phyloP scores from a whole-genome alignment of 2,329 filamentous ascomycete genomes.

The Juglanconis juglandina region DNA sequence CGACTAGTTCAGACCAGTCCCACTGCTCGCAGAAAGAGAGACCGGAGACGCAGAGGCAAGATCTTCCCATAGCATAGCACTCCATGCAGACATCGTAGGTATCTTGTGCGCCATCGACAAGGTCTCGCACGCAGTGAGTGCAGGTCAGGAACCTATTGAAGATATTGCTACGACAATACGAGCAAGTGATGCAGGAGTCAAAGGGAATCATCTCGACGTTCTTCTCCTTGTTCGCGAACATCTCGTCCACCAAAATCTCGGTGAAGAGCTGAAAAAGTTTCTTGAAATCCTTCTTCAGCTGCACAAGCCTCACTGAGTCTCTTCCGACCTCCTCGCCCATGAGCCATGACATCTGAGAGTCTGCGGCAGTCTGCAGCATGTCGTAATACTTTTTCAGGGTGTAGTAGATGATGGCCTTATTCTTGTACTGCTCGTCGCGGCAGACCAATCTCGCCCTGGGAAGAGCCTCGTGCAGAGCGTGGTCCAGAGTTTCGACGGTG shows the following conservation, averaged over 20 bases:
- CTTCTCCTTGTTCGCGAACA: constrained; percentile 71
- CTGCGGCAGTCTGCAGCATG: constrained; percentile 53
- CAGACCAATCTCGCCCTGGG: constrained; percentile 88
- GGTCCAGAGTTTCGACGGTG: constrained; percentile 82
- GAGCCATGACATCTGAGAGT: constrained; percentile 45
- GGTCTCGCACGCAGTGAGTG: constrained; percentile 70
- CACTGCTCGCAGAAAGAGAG: constrained; percentile 93
- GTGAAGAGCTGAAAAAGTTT: constrained; percentile 75
- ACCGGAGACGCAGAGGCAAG: constrained; percentile 81
- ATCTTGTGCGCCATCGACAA: constrained; percentile 68
- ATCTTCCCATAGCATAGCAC: constrained; percentile 95
- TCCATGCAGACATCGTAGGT: constrained; percentile 98
- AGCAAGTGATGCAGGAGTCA: constrained; percentile 90
- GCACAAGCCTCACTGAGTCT: constrained; percentile 48
- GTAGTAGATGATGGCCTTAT: constrained; percentile 92
- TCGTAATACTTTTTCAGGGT: constrained; percentile 75
- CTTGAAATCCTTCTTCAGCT: constrained; percentile 80
- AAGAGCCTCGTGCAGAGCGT: constrained; percentile 82
- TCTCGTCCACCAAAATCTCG: constrained; percentile 77
- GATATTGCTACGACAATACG: constrained; percentile 92
- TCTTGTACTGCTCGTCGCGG: constrained; percentile 97
- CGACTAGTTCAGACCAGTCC: constrained; percentile 72
- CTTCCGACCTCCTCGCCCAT: constrained; percentile 42
- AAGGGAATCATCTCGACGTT: constrained; percentile 74
- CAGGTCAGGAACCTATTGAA: constrained; percentile 97